Evolutionary conservation across 305 asterid species (phyloP).

Genomic region (Solanum hybrid): DNA sequence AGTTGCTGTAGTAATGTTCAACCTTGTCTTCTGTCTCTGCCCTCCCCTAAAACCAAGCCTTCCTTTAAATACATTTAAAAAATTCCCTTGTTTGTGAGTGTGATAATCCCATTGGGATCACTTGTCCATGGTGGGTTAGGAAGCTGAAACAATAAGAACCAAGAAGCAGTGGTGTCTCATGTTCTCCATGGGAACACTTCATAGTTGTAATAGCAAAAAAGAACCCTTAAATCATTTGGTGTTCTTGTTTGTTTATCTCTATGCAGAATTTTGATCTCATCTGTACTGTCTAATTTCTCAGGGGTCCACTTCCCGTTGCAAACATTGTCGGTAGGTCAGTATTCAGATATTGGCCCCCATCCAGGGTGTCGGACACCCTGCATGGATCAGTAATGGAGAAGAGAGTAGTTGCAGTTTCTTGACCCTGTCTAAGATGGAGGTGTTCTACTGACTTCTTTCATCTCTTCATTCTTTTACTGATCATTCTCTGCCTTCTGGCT

Average conservation of each 20-base stretch:
- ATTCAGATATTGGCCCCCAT: slow-evolving; percentile 94
- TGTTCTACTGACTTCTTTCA: background rate
- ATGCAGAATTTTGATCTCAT: background rate
- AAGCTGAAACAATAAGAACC: background rate
- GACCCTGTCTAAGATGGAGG: slow-evolving; percentile 16
- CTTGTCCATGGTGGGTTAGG: background rate
- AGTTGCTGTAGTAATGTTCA: background rate
- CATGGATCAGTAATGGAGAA: slow-evolving; percentile 24
- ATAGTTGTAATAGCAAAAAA: background rate
- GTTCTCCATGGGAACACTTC: background rate
- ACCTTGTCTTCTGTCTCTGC: background rate
- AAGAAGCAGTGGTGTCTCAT: background rate
- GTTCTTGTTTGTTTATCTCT: background rate
- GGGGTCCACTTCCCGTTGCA: slow-evolving; percentile 88
- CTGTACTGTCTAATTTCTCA: slow-evolving; percentile 17
- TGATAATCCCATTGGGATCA: background rate
- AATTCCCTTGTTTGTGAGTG: background rate
- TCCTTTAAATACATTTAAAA: background rate
- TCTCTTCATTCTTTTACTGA: slow-evolving; percentile 23
- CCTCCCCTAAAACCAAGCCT: background rate
- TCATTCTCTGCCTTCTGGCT: slow-evolving; percentile 7
- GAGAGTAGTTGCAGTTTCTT: slow-evolving; percentile 36
- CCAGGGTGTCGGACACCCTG: slow-evolving; percentile 61
- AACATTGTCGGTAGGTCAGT: slow-evolving; percentile 79
- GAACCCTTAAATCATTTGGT: background rate